Evolutionary conservation across 164 flowering plant species (phyloP).

Genomic region (Echeveria elegans): DNA sequence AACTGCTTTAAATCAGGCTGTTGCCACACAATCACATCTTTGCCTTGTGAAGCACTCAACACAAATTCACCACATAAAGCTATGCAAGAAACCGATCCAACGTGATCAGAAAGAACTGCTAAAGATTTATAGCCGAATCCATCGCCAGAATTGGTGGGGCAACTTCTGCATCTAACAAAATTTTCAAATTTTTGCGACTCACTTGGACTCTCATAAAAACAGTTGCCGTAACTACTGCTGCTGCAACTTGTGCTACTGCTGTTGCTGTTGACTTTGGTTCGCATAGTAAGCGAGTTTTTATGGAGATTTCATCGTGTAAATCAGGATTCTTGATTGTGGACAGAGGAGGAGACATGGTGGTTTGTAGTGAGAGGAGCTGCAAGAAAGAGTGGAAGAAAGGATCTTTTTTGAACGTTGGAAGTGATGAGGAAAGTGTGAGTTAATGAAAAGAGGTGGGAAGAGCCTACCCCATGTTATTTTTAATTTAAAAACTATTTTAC

Average conservation of each 20-base stretch:
- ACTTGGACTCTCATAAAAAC: conserved; percentile 32
- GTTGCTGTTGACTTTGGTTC: conserved; percentile 12
- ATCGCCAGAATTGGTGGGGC: conserved; percentile 7
- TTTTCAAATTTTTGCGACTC: conserved; percentile 20
- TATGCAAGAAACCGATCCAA: conserved; percentile 72
- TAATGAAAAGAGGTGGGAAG: neutral
- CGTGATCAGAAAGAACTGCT: conserved; percentile 70
- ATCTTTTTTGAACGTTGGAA: conserved; percentile 7
- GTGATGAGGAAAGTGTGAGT: neutral
- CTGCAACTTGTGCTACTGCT: neutral
- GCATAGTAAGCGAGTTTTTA: conserved; percentile 32
- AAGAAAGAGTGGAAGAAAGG: neutral
- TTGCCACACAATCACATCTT: conserved; percentile 94
- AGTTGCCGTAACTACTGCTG: conserved; percentile 24
- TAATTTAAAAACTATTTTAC: too few relatives aligned
- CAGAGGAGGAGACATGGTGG: neutral
- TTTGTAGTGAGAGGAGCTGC: neutral
- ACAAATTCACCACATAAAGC: conserved; percentile 91
- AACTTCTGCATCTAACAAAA: conserved; percentile 7
- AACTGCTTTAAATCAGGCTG: conserved; percentile 81
- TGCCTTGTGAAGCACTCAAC: conserved; percentile 85
- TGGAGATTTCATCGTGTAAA: neutral
- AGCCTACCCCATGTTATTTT: too few relatives aligned
- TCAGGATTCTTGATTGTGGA: neutral
- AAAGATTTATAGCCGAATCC: conserved; percentile 17